These are phyloP conservation scores for Fusarium pininemorale DNA, from an alignment of 2,329 filamentous ascomycete species.

Conservation along the genomic window DNA sequence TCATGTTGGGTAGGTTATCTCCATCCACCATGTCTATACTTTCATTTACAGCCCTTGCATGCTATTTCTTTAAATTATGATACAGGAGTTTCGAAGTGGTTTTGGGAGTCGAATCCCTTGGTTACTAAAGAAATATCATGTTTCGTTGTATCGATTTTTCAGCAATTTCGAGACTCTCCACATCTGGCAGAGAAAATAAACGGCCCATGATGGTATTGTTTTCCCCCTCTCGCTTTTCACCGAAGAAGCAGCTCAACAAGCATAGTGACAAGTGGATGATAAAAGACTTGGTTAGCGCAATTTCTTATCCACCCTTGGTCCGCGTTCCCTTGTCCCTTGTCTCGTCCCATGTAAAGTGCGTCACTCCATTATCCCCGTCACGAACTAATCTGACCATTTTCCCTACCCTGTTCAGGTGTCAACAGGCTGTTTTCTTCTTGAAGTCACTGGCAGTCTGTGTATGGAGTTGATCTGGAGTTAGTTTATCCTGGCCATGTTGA, in stretches of 20 bases:
- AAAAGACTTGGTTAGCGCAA: constrained; percentile 18
- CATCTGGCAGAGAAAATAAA: background rate
- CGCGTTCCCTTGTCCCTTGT: constrained; percentile 16
- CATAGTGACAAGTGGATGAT: constrained; percentile 16
- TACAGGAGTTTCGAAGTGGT: constrained; percentile 7
- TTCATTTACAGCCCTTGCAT: background rate
- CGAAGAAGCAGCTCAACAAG: background rate
- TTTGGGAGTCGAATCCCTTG: background rate
- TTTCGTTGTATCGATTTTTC: background rate
- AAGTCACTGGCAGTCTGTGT: constrained; percentile 1
- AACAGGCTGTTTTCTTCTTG: background rate
- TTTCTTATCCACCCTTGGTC: constrained; percentile 3
- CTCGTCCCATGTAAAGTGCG: constrained; percentile 31
- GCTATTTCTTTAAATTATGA: constrained; percentile 14
- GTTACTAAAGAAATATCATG: background rate
- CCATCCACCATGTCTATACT: background rate
- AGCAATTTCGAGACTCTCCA: background rate
- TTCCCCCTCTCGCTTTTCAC: constrained; percentile 7
- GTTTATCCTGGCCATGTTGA: background rate
- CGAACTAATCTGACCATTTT: constrained; percentile 26
- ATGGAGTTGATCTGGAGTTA: constrained; percentile 11
- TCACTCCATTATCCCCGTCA: constrained; percentile 26
- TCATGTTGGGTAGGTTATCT: constrained; percentile 27
- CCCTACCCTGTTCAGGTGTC: constrained; percentile 2
- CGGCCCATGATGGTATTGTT: background rate